A percentile compares a stretch with the other conserved stretches of the same genome.
phyloP scores from a whole-genome alignment of 164 flowering plant species.

The Liriodendron chinense region DNA sequence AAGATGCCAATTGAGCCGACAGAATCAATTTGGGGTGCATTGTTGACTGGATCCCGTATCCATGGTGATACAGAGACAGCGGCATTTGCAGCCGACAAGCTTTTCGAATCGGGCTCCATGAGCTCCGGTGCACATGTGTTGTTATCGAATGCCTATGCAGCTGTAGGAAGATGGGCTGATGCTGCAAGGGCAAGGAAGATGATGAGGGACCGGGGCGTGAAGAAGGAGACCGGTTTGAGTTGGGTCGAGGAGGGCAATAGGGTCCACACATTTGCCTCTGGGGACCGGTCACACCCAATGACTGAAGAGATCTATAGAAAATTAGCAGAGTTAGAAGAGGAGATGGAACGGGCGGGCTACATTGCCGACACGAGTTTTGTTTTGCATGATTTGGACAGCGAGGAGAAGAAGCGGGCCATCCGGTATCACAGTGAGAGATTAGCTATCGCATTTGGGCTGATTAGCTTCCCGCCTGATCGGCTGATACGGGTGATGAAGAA shows the following conservation, averaged over 20 bases:
- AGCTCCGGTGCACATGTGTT: constrained; percentile 73
- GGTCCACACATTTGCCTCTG: constrained; percentile 77
- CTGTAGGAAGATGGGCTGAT: constrained; percentile 79
- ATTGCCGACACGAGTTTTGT: constrained; percentile 73
- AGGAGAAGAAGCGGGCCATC: constrained; percentile 64
- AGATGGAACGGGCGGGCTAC: constrained; percentile 79
- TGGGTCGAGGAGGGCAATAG: constrained; percentile 93
- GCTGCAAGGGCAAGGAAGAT: constrained; percentile 81
- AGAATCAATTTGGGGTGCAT: constrained; percentile 87
- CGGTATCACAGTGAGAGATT: constrained; percentile 86
- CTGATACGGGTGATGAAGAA: constrained; percentile 92
- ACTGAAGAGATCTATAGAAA: constrained; percentile 59
- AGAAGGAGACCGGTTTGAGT: constrained; percentile 92
- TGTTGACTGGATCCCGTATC: constrained; percentile 74
- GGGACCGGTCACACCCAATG: constrained; percentile 57
- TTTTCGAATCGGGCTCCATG: constrained; percentile 54
- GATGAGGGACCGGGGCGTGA: constrained; percentile 74
- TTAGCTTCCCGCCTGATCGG: constrained; percentile 59
- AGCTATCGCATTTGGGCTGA: constrained; percentile 84
- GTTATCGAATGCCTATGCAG: constrained; percentile 82
- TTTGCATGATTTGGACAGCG: constrained; percentile 52
- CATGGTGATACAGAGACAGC: constrained; percentile 80
- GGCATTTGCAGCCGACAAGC: constrained; percentile 72
- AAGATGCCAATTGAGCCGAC: constrained; percentile 79
- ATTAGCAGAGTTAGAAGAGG: constrained; percentile 59